Evolutionary conservation across 1,139 yeast genomes (phyloP).

Genomic region (Magnusiomyces paraingens): DNA sequence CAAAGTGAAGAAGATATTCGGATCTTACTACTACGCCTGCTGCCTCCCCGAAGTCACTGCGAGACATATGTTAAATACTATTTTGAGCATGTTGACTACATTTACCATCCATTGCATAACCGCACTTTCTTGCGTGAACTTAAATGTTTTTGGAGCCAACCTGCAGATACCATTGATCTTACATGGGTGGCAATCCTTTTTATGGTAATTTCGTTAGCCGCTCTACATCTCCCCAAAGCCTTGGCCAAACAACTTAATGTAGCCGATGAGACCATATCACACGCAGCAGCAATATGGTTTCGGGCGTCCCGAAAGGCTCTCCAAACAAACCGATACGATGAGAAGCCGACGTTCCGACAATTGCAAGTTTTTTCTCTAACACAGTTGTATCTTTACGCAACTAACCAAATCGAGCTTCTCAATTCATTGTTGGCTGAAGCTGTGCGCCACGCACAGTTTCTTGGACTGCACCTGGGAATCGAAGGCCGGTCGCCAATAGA

Average conservation of each 20-base stretch:
- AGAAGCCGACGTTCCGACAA: slow-evolving; percentile 20
- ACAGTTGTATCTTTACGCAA: slow-evolving; percentile 31
- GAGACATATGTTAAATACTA: slow-evolving; percentile 23
- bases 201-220: slow-evolving; percentile 28
- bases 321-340: slow-evolving; percentile 19
- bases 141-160: slow-evolving; percentile 22
- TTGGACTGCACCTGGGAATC: slow-evolving; percentile 27
- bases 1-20: too few species aligned
- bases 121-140: slow-evolving; percentile 24
- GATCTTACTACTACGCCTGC: slow-evolving; percentile 7
- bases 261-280: slow-evolving; percentile 13
- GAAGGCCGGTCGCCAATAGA: slow-evolving; percentile 25
- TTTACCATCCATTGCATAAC: slow-evolving; percentile 30
- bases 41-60: slow-evolving; percentile 11
- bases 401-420: slow-evolving; percentile 28
- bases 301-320: slow-evolving; percentile 27
- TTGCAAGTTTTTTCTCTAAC: slow-evolving; percentile 31
- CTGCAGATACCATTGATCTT: slow-evolving; percentile 17
- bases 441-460: slow-evolving; percentile 25
- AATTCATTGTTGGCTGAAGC: slow-evolving; percentile 26
- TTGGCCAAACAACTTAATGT: slow-evolving; percentile 20
- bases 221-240: slow-evolving; percentile 28
- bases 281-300: slow-evolving; percentile 27
- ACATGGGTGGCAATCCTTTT: slow-evolving; percentile 29
- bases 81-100: slow-evolving; percentile 28